A percentile compares a stretch with the other conserved stretches of the same genome.
Evolutionary conservation across 495 filamentous ascomycete genomes (phyloP).

Genomic region (Monascus purpureus): DNA sequence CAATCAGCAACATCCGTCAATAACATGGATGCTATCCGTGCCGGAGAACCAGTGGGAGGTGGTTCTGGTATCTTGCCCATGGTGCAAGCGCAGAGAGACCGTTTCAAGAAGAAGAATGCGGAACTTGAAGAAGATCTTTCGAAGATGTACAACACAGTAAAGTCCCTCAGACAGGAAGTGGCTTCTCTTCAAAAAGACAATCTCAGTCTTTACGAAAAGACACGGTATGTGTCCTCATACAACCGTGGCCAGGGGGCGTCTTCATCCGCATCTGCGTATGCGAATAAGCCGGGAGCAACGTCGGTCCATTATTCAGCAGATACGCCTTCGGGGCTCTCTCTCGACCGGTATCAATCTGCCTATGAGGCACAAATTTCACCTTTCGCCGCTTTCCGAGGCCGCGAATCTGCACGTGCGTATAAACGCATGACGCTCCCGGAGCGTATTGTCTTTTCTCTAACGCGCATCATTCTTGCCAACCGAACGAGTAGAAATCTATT

Average conservation of each 20-base stretch:
- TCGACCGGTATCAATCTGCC: constrained; percentile 81
- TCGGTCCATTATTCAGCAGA: constrained; percentile 48
- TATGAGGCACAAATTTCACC: constrained; percentile 94
- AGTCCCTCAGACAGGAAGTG: constrained; percentile 80
- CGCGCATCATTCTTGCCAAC: constrained; percentile 79
- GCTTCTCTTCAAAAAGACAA: constrained; percentile 92
- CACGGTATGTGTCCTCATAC: constrained; percentile 88
- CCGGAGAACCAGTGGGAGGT: constrained; percentile 62
- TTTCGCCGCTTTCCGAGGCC: constrained; percentile 85
- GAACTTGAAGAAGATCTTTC: constrained; percentile 87
- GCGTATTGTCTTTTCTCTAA: constrained; percentile 78
- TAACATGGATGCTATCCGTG: constrained; percentile 43
- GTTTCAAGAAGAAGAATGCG: constrained; percentile 90
- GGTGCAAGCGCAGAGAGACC: constrained; percentile 94
- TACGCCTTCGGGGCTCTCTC: constrained; percentile 46
- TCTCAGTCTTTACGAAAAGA: constrained; percentile 93
- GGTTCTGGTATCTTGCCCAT: constrained; percentile 91
- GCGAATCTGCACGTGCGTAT: constrained; percentile 84
- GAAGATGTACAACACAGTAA: constrained; percentile 65
- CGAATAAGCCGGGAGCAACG: constrained; percentile 58
- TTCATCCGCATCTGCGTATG: constrained; percentile 60
- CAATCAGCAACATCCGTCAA: constrained; percentile 31
- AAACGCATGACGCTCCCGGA: constrained; percentile 90
- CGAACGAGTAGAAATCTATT: constrained; percentile 87
- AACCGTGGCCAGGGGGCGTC: constrained; percentile 48